A percentile compares a stretch with the other conserved stretches of the same genome.
Evolutionary conservation across 192 early-diverging fungal genomes (phyloP).

Genomic region (Phlyctochytrium planicorne): DNA sequence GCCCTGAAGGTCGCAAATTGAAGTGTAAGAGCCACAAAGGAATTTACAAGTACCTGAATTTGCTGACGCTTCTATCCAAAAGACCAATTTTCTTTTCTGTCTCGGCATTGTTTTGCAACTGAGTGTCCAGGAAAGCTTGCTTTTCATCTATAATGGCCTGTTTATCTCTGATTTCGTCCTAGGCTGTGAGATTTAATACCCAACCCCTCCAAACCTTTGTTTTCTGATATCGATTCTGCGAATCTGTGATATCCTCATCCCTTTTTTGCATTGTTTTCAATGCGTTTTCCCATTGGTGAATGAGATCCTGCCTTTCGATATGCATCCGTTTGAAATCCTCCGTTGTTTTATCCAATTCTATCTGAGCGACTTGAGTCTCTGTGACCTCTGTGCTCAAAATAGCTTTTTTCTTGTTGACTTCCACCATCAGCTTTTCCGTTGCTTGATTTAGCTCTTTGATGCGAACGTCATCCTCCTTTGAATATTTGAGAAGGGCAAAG

Average conservation of each 20-base stretch:
- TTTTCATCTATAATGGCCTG: conserved; percentile 48
- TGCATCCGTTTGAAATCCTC: conserved; percentile 54
- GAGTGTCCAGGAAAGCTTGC: conserved; percentile 49
- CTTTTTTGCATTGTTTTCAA: conserved; percentile 50
- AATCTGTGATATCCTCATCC: conserved; percentile 47
- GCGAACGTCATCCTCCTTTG: conserved; percentile 55
- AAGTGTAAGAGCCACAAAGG: background rate
- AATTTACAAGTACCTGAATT: conserved; percentile 34
- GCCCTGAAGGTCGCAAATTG: conserved; percentile 10
- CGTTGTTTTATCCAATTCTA: conserved; percentile 59
- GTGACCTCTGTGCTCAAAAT: conserved; percentile 54
- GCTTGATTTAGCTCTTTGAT: conserved; percentile 53
- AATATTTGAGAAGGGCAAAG: conserved; percentile 53
- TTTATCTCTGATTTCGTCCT: conserved; percentile 46
- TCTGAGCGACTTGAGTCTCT: conserved; percentile 60
- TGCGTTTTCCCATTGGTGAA: conserved; percentile 54
- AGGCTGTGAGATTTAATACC: background rate
- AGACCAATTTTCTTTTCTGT: conserved; percentile 53
- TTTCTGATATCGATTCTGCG: conserved; percentile 40
- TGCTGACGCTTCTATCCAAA: conserved; percentile 48
- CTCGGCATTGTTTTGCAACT: conserved; percentile 43
- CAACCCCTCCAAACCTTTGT: conserved; percentile 36
- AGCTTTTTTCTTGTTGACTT: conserved; percentile 59
- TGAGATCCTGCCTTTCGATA: conserved; percentile 55
- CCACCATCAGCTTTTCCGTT: conserved; percentile 58